Evolutionary conservation across 495 filamentous ascomycete genomes (phyloP).

Genomic region (Podospora sp.): DNA sequence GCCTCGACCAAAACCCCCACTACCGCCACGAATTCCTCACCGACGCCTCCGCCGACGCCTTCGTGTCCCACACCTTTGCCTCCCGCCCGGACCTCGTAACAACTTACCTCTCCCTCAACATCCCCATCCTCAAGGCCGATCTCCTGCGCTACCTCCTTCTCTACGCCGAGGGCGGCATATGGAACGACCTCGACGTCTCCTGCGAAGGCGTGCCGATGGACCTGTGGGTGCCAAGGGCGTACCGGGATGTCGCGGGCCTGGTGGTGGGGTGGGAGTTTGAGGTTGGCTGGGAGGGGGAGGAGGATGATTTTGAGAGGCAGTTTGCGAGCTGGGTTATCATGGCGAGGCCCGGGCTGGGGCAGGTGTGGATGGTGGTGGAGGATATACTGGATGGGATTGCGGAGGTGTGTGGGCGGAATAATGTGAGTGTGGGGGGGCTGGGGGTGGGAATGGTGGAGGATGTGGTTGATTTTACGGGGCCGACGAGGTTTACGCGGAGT

Average conservation of each 20-base stretch:
- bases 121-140: slow-evolving; percentile 24
- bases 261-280: slow-evolving; percentile 27
- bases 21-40: slow-evolving; percentile 19
- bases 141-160: slow-evolving; percentile 24
- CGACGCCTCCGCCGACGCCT: slow-evolving; percentile 14
- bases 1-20: slow-evolving; percentile 15
- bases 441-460: slow-evolving; percentile 15
- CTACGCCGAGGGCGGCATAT: slow-evolving; percentile 22
- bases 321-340: slow-evolving; percentile 22
- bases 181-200: slow-evolving; percentile 23
- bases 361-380: slow-evolving; percentile 16
- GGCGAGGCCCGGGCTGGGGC: slow-evolving; percentile 9
- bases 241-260: background rate
- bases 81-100: slow-evolving; percentile 14
- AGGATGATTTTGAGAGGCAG: slow-evolving; percentile 16
- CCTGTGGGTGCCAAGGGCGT: slow-evolving; percentile 9
- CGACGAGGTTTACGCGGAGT: slow-evolving; percentile 14
- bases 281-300: slow-evolving; percentile 17
- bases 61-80: slow-evolving; percentile 3
- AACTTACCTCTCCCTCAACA: slow-evolving; percentile 7
- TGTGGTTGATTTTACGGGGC: slow-evolving; percentile 20
- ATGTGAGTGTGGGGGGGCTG: slow-evolving; percentile 9
- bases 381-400: slow-evolving; percentile 12
- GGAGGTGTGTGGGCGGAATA: background rate
- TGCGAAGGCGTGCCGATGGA: slow-evolving; percentile 16